Conservation (phyloP, 1,284 basidiomycete genomes). For the Apiotrichum sp. region DNA sequence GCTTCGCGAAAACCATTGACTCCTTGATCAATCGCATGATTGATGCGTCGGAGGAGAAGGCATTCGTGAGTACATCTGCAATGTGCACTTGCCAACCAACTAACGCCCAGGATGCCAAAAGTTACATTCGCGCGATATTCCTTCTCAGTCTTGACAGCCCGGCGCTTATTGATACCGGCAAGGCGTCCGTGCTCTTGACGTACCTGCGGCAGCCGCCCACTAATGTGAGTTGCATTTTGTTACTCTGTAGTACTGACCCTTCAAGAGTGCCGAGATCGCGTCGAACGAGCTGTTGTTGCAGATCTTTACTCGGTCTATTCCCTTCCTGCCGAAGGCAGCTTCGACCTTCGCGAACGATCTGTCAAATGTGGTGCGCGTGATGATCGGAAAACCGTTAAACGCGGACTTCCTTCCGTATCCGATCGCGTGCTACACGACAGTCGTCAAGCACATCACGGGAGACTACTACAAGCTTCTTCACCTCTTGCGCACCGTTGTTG, state of each 20-base stretch:
- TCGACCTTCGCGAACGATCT: constrained; percentile 79
- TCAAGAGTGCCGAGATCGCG: constrained; percentile 70
- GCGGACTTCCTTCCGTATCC: constrained; percentile 52
- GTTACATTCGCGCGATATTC: constrained; percentile 38
- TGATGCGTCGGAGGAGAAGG: constrained; percentile 54
- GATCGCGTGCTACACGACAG: constrained; percentile 82
- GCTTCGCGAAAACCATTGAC: constrained; percentile 58
- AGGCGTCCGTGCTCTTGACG: constrained; percentile 29
- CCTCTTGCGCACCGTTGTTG: constrained; percentile 73
- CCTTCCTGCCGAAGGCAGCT: constrained; percentile 78
- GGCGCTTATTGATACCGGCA: constrained; percentile 32
- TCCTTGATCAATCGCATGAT: constrained; percentile 78
- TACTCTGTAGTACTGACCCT: too few relatives aligned
- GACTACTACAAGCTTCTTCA: constrained; percentile 71
- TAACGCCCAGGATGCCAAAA: constrained; percentile 28
- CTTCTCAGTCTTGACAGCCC: constrained; percentile 31
- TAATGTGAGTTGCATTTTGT: constrained; percentile 25
- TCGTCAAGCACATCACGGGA: constrained; percentile 76
- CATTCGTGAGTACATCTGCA: constrained; percentile 19
- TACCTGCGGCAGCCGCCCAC: constrained; percentile 24
- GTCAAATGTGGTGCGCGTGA: constrained; percentile 70
- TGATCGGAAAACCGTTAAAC: constrained; percentile 81
- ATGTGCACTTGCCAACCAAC: too few relatives aligned
- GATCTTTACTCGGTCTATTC: constrained; percentile 78
- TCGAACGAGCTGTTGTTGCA: constrained; percentile 77